Evolutionary conservation across 768 basidiomycete species (phyloP), one percentile per base, ranked within the genome.

Genomic region (Leccinum variicolor): DNA sequence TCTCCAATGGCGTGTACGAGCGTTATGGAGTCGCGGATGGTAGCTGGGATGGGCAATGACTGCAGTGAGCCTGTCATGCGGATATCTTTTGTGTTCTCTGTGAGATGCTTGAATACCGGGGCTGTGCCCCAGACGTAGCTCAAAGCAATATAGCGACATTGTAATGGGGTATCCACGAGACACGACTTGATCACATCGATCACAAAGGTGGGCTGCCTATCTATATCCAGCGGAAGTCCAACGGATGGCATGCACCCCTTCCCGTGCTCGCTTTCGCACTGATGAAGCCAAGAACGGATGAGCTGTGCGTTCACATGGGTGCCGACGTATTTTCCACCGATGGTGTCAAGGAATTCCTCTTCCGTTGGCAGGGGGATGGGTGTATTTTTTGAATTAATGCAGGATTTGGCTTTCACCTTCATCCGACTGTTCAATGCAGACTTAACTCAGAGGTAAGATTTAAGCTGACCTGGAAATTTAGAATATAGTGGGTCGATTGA

Each of bases 111-210:
- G 55, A 61, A 53, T 4, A 66, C 57, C 1, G 41, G 17, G 6
- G 45, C 29, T 11, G 9, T 50, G 11, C 67, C 67, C 66, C 59
- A 67, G 19, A 64, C 55, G 36, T 69, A 69, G 52, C 66, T 67
- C 15, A 69, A 50, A 34, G 68, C 47, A 25, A 64, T 23, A n/a
- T 70, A 69, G 21, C 69, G 69, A 33, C 58, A 70, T 13, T 13
- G 47, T 7, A 55, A 33, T 6, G 66, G 66, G n/a, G 60, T 57
- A 2, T 61, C 53, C 48, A 62, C 62, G 11, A 66, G 41, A 50
- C 65, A 67, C 3, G 51, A 66, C 17, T 57, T 39, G n/a, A 34
- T 34, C 11, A 56, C 65, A 6, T 65, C 64, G 6, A 66, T 4
- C 13, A 66, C 54, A n/a, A 66, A 58, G 6, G 58, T 39, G 3